These are phyloP conservation scores for Alliaria petiolata DNA, from an alignment of 345 rosid genomes.

Conservation along the genomic window DNA sequence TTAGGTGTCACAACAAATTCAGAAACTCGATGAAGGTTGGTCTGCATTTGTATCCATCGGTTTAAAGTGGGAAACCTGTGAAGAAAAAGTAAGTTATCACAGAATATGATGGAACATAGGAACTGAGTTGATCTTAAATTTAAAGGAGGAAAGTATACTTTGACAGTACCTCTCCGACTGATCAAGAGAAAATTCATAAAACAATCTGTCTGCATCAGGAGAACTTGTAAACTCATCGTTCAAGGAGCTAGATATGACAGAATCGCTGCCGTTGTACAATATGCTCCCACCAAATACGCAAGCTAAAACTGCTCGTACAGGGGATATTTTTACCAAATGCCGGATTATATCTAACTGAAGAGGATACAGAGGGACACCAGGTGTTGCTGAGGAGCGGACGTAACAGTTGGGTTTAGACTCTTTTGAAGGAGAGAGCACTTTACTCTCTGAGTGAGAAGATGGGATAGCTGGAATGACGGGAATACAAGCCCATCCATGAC, in stretches of 20 bases:
- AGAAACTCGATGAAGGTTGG: slow-evolving; percentile 91
- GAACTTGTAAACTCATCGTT: slow-evolving; percentile 54
- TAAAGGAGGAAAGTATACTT: slow-evolving; percentile 6
- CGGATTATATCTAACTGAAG: slow-evolving; percentile 86
- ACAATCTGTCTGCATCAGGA: slow-evolving; percentile 70
- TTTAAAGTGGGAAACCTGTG: slow-evolving; percentile 89
- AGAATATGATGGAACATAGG: slow-evolving; percentile 8
- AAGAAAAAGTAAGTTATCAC: slow-evolving; percentile 5
- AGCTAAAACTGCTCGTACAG: slow-evolving; percentile 90
- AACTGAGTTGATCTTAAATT: slow-evolving; percentile 11
- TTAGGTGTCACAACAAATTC: slow-evolving; percentile 80
- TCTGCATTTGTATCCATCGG: slow-evolving; percentile 98
- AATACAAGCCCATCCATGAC: slow-evolving; percentile 97
- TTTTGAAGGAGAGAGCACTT: slow-evolving; percentile 63
- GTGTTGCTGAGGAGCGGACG: slow-evolving; percentile 61
- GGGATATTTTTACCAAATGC: slow-evolving; percentile 91
- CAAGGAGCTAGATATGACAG: slow-evolving; percentile 66
- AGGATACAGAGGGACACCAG: slow-evolving; percentile 82
- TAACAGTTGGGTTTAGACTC: slow-evolving; percentile 75
- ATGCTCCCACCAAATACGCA: slow-evolving; percentile 96
- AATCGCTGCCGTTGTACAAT: slow-evolving; percentile 63
- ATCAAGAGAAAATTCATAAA: slow-evolving; percentile 97
- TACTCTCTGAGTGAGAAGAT: slow-evolving; percentile 52
- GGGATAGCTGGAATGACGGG: slow-evolving; percentile 63
- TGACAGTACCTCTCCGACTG: slow-evolving; percentile 85